These are phyloP conservation scores for Murraya paniculata DNA, from an alignment of 345 rosid genomes.

Conservation along the genomic window DNA sequence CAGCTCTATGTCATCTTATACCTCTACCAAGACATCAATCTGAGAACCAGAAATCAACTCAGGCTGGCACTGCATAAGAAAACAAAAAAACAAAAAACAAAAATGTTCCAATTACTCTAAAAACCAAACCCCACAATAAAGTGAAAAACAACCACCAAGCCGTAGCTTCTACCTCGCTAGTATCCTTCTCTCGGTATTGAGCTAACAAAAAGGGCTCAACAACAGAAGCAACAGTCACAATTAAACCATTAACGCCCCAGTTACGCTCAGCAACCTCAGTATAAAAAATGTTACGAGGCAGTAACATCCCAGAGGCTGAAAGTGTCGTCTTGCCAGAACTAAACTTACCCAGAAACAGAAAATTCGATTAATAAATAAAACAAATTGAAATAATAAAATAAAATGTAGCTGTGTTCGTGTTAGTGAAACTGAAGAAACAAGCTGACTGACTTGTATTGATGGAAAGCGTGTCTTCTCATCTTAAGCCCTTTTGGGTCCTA, in stretches of 20 bases:
- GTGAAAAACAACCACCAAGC: neutral
- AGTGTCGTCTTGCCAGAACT: constrained; percentile 83
- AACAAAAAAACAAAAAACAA: constrained; percentile 15
- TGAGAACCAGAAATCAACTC: constrained; percentile 75
- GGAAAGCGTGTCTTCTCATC: constrained; percentile 94
- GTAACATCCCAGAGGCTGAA: constrained; percentile 83
- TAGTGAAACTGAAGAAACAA: neutral
- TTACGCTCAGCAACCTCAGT: constrained; percentile 36
- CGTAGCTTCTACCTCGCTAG: constrained; percentile 46
- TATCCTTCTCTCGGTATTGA: constrained; percentile 37
- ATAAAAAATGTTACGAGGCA: constrained; percentile 47
- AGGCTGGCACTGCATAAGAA: constrained; percentile 45
- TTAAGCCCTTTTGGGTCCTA: constrained; percentile 92
- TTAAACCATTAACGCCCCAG: constrained; percentile 34
- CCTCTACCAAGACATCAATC: constrained; percentile 79
- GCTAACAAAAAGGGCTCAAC: constrained; percentile 68
- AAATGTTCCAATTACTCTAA: neutral
- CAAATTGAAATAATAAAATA: neutral
- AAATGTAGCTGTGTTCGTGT: neutral
- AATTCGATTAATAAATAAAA: neutral
- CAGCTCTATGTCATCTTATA: constrained; percentile 20
- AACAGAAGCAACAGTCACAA: constrained; percentile 82
- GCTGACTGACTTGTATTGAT: constrained; percentile 63
- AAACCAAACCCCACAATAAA: neutral
- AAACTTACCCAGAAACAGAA: constrained; percentile 14